Evolutionary conservation across 2,329 filamentous ascomycete species (phyloP).

Genomic region (Juglanconis sp.): DNA sequence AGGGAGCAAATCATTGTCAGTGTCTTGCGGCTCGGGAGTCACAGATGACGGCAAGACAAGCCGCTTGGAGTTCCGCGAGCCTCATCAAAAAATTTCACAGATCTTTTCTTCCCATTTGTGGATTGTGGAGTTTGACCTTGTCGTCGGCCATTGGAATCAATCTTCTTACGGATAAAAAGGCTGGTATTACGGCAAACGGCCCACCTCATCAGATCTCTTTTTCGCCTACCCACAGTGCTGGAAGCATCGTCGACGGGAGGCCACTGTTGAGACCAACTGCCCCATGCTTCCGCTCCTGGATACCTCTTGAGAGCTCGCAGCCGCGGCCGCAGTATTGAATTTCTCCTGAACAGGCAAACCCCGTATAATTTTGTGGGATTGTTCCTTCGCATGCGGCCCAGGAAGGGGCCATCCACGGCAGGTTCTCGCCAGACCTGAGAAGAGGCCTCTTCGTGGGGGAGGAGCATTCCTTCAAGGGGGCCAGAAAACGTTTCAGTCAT

Average conservation of each 20-base stretch:
- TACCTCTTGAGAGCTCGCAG: neutral
- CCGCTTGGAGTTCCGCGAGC: neutral
- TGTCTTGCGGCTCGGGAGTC: neutral
- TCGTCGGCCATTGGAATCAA: neutral
- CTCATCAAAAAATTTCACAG: neutral
- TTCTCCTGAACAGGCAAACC: neutral
- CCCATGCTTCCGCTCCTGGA: too few relatives aligned
- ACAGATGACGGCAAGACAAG: slow-evolving; percentile 8
- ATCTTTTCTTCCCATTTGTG: neutral
- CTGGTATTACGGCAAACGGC: slow-evolving; percentile 9
- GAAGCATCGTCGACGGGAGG: neutral
- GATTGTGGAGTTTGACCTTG: neutral
- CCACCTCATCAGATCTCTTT: slow-evolving; percentile 2
- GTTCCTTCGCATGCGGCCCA: neutral
- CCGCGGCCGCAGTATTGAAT: neutral
- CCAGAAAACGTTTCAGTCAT: neutral
- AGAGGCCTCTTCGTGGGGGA: neutral
- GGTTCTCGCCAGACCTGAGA: neutral
- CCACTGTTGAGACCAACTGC: neutral
- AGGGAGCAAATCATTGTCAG: neutral
- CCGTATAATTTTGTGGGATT: neutral
- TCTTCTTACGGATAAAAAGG: slow-evolving; percentile 7
- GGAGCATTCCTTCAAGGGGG: neutral
- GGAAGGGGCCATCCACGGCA: neutral
- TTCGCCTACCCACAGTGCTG: slow-evolving; percentile 5